Evolutionary conservation across 2,329 filamentous ascomycete species (phyloP).

Genomic region (Talaromyces amestolkiae): DNA sequence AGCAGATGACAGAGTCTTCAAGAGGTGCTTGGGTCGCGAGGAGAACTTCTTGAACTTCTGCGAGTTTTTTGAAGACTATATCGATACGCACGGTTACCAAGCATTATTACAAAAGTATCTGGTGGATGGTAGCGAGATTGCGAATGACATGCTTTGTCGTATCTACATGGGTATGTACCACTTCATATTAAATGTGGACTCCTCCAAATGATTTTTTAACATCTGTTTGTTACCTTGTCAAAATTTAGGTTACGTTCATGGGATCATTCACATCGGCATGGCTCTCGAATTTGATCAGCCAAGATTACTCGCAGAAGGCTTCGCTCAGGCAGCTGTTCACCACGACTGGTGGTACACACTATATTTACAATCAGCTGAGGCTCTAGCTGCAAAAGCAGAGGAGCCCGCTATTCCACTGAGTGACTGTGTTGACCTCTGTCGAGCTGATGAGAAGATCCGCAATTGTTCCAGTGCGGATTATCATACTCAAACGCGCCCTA

Average conservation of each 20-base stretch:
- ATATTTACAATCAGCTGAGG: constrained; percentile 8
- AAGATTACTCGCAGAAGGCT: constrained; percentile 26
- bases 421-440: not conserved
- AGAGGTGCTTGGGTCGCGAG: constrained; percentile 3
- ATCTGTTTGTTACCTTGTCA: not conserved
- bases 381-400: not conserved
- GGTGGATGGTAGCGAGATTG: constrained; percentile 7
- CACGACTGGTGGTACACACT: constrained; percentile 22
- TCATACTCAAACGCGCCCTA: not conserved
- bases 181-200: not conserved
- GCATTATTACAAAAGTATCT: constrained; percentile 22
- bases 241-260: constrained; percentile 20
- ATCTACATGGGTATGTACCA: constrained; percentile 12
- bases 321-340: constrained; percentile 26
- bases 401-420: not conserved
- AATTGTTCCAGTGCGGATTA: constrained; percentile 6
- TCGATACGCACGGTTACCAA: constrained; percentile 19
- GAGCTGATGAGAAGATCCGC: not conserved
- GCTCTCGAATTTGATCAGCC: constrained; percentile 29
- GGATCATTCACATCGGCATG: constrained; percentile 28
- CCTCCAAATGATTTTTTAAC: not conserved
- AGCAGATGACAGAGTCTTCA: not conserved
- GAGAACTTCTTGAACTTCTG: constrained; percentile 11
- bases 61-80: constrained; percentile 17
- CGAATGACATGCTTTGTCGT: constrained; percentile 5